A percentile compares a stretch with the other conserved stretches of the same genome.
phyloP scores from a whole-genome alignment of 257 asterid species.

The Hygrophila difformis region DNA sequence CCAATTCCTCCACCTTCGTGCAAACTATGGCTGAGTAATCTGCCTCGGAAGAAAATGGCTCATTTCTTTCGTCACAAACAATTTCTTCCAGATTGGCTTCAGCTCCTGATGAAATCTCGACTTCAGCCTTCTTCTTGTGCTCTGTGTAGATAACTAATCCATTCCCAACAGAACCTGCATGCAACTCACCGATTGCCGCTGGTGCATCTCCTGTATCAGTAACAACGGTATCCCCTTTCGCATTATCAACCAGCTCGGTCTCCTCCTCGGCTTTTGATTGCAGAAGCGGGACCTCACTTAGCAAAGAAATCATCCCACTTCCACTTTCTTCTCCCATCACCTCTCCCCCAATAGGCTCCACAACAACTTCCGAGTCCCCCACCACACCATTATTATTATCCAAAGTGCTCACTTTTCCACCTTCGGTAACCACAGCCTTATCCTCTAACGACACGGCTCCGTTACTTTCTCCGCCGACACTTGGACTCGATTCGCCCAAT shows the following conservation, averaged over 20 bases:
- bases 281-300: slow-evolving; percentile 10
- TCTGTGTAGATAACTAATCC: slow-evolving; percentile 6
- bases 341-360: slow-evolving; percentile 12
- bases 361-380: slow-evolving; percentile 12
- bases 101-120: slow-evolving; percentile 8
- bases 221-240: slow-evolving; percentile 11
- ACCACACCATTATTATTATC: slow-evolving; percentile 17
- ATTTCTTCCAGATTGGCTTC: not conserved
- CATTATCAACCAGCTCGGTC: slow-evolving; percentile 12
- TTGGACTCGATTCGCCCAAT: slow-evolving; percentile 23
- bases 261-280: slow-evolving; percentile 22
- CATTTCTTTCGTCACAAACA: not conserved
- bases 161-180: slow-evolving; percentile 10
- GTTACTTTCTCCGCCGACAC: slow-evolving; percentile 13
- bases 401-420: slow-evolving; percentile 12
- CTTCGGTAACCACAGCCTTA: slow-evolving; percentile 14
- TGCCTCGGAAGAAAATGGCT: not conserved
- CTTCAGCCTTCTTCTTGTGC: slow-evolving; percentile 5
- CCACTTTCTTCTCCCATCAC: slow-evolving; percentile 19
- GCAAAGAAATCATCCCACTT: slow-evolving; percentile 16
- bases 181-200: not conserved
- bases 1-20: not conserved
- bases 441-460: slow-evolving; percentile 20
- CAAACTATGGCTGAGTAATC: not conserved
- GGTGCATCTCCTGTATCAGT: slow-evolving; percentile 13